Evolutionary conservation across 2,329 filamentous ascomycete species (phyloP).

Genomic region (Fusarium subglutinans): DNA sequence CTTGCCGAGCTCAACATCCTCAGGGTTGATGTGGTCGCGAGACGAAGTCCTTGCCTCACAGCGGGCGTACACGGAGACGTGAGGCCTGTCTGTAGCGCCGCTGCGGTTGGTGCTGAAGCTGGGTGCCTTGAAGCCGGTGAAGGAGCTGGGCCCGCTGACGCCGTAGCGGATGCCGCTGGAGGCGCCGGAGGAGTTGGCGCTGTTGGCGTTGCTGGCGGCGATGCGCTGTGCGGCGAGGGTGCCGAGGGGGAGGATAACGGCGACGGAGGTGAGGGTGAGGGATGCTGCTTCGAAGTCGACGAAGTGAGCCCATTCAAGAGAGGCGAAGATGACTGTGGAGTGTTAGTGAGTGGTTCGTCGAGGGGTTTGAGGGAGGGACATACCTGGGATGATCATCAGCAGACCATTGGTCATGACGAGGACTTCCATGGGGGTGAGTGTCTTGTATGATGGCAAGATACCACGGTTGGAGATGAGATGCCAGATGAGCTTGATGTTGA

Average conservation of each 20-base stretch:
- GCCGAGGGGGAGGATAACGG: constrained; percentile 62
- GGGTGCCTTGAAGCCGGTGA: constrained; percentile 35
- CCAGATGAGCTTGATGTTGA: constrained; percentile 60
- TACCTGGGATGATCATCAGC: constrained; percentile 66
- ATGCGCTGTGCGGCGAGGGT: constrained; percentile 60
- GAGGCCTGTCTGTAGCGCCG: constrained; percentile 20
- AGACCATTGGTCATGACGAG: constrained; percentile 65
- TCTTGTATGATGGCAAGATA: constrained; percentile 54
- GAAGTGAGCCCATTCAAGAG: constrained; percentile 55
- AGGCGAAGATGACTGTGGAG: constrained; percentile 59
- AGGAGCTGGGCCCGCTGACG: constrained; percentile 21
- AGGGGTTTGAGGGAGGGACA: constrained; percentile 9
- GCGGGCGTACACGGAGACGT: constrained; percentile 39
- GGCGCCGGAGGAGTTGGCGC: constrained; percentile 25
- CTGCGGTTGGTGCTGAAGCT: constrained; percentile 32
- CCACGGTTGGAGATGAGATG: constrained; percentile 60
- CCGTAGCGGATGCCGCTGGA: constrained; percentile 30
- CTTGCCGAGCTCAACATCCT: constrained; percentile 47
- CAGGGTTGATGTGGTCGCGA: constrained; percentile 37
- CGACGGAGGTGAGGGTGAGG: constrained; percentile 59
- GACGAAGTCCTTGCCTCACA: constrained; percentile 35
- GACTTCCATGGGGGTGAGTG: constrained; percentile 62
- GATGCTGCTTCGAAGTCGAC: constrained; percentile 60
- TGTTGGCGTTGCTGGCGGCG: constrained; percentile 44
- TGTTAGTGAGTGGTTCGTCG: not conserved